Percentiles rank a stretch among this genome's conserved stretches.
These are phyloP conservation scores for Tetracentron sinense DNA, from an alignment of 164 flowering plant genomes.

Conservation along the genomic window DNA sequence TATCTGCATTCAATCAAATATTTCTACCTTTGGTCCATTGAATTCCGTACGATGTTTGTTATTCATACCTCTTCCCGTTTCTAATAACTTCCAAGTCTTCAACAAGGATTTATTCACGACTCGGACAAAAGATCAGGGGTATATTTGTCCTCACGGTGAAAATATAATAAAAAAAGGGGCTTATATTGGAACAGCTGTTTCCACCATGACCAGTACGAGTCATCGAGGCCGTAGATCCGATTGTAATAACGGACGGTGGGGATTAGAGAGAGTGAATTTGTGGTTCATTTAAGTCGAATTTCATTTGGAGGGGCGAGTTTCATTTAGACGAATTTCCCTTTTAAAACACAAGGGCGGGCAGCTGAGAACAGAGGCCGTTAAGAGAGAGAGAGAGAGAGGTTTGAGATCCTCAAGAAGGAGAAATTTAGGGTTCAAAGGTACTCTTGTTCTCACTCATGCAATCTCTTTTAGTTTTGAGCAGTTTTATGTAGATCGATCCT, in stretches of 20 bases:
- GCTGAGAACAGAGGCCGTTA: constrained; percentile 6
- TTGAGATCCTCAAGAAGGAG: neutral
- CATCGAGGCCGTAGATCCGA: constrained; percentile 24
- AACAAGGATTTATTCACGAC: neutral
- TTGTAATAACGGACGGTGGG: constrained; percentile 19
- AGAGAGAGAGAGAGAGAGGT: constrained; percentile 6
- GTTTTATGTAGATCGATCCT: neutral
- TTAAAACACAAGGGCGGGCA: constrained; percentile 36
- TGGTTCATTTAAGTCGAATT: constrained; percentile 36
- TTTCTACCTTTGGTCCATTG: too few relatives aligned
- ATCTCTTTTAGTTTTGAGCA: neutral
- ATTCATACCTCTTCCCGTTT: too few relatives aligned
- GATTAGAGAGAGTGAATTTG: constrained; percentile 26
- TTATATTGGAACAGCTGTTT: constrained; percentile 26
- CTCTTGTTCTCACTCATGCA: neutral
- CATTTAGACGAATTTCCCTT: constrained; percentile 27
- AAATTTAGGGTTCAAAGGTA: constrained; percentile 20
- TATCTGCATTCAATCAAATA: too few relatives aligned
- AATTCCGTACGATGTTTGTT: too few relatives aligned
- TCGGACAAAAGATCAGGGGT: neutral
- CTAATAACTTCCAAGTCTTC: too few relatives aligned
- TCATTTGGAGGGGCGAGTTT: constrained; percentile 19
- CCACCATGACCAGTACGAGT: constrained; percentile 16
- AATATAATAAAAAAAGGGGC: constrained; percentile 3
- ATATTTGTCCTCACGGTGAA: constrained; percentile 6